Evolutionary conservation across 2,329 filamentous ascomycete genomes (phyloP), one percentile per base, ranked within the genome.

Genomic region (Chrysoporthe cubensis): DNA sequence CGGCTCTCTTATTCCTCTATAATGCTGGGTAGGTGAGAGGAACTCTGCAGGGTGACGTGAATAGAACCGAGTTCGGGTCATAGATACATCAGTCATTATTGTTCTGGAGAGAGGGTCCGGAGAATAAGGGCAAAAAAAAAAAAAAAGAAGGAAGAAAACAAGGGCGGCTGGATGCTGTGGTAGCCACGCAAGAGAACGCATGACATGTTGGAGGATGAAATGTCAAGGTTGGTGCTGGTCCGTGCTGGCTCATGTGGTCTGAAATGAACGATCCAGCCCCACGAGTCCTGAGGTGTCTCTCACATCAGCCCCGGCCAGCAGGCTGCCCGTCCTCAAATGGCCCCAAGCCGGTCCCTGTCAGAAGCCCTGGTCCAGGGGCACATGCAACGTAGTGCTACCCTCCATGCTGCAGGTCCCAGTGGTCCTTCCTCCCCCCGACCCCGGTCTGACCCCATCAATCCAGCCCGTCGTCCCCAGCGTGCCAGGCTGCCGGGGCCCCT

Each of bases 391-490:
- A 57, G 54, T 40, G 32, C 54, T 32, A 40, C 40, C 40, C 43
- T 48, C 59, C 26, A 48, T 46, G 42, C 59, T 61, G 59, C 59
- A 61, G 59, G 43, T 61, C 59, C 59, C 57, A 58, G 32, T 18
- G n/a, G 16, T 4, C n/a, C 48, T 21, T 37, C 8, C 52, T 11
- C 52, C 34, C 57, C 26, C 54, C 32, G 8, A 32, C 40, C 42
- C 59, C 59, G n/a, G 59, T 34, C 59, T 48, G 59, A 34, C 59
- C 43, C 43, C 59, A 61, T 61, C 59, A n/a, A 34, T 61, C 59
- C 42, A 34, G 32, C 54, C 54, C 32, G 54, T 18, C 34, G 8
- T 26, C 52, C 56, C n/a, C 34, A 44, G 5, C 56, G 37, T 37
- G 37, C 37, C 56, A 37, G 32, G 7, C 50, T 54, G 18, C 50